phyloP scores from a whole-genome alignment of 2,329 filamentous ascomycete species.

The Colletotrichum tanaceti region DNA sequence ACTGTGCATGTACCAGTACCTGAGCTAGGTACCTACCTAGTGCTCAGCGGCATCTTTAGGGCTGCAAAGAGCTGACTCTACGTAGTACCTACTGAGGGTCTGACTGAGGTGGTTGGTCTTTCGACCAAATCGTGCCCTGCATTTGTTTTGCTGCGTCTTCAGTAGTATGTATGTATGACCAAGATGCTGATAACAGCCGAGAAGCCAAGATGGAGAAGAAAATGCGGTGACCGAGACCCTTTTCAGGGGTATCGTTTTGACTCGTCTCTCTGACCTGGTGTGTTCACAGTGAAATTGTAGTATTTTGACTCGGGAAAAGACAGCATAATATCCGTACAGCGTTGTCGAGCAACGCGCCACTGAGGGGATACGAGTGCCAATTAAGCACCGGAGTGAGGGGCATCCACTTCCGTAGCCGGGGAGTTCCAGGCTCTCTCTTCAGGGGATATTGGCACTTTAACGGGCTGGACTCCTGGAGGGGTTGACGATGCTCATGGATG shows the following conservation, averaged over 20 bases:
- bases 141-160: slow-evolving; percentile 11
- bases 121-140: slow-evolving; percentile 16
- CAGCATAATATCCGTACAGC: background rate
- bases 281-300: slow-evolving; percentile 20
- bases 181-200: background rate
- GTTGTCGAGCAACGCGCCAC: slow-evolving; percentile 21
- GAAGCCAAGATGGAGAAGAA: slow-evolving; percentile 9
- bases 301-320: slow-evolving; percentile 26
- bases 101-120: slow-evolving; percentile 22
- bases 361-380: slow-evolving; percentile 18
- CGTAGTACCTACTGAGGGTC: slow-evolving; percentile 14
- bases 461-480: slow-evolving; percentile 9
- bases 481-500: slow-evolving; percentile 14
- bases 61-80: slow-evolving; percentile 32
- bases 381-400: slow-evolving; percentile 22
- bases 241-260: background rate
- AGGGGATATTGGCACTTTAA: slow-evolving; percentile 18
- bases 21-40: too few relatives aligned
- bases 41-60: background rate
- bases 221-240: slow-evolving; percentile 20
- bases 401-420: slow-evolving; percentile 24
- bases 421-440: slow-evolving; percentile 17
- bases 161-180: slow-evolving; percentile 6
- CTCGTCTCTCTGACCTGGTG: slow-evolving; percentile 1
- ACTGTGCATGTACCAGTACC: slow-evolving; percentile 10